Base-by-base conservation (phyloP, 768 basidiomycete genomes). In the Rhizopogon roseolus region DNA sequence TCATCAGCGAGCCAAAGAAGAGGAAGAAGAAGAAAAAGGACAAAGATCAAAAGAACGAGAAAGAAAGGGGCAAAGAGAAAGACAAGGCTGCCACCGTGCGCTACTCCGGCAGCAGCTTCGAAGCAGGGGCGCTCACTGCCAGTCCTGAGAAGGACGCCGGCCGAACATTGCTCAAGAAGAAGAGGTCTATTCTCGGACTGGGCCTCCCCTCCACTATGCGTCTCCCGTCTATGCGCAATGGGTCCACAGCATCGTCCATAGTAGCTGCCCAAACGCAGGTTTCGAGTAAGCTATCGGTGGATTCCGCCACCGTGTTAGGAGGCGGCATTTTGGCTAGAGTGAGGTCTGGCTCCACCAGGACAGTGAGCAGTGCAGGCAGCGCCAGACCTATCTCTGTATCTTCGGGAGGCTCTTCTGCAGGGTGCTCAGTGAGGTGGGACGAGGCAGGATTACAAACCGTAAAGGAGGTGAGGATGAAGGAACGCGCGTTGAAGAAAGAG, bases 51-150 rank as follows among this genome's bases (percentile, higher is more conserved):
- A 8, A 5, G 5, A 48, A 48, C 14, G 46, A 48, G 13, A 48
- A 48, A 36, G 46, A 68, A 50, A 59, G 67, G 34, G 60, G 63
- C 53, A 66, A 66, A 44, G 70, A 68, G 14, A 66, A 71, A 7
- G 62, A 66, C 32, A 73, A 66, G 56, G 60, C 60, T 41, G 67
- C 71, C 57, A 71, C 69, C 22, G 60, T 59, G 27, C 77, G 81
- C 19, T 67, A 73, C 56, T 86, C 85, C 2, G 75, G 79, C 2
- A 82, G 82, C 64, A 83, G 81, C 60, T 89, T 88, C 60, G 88
- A 89, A 63, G 78, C 79, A 0, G 87, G 87, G n/a, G 69, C 74
- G 4, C 73, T 80, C 57, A 77, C 71, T 49, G 68, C 72, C 8
- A 71, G 68, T 38, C 70, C 71, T 19, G 60, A 59, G 25, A 36